Evolutionary conservation across 1,284 basidiomycete genomes (phyloP).

Genomic region (Vanrija sp.): DNA sequence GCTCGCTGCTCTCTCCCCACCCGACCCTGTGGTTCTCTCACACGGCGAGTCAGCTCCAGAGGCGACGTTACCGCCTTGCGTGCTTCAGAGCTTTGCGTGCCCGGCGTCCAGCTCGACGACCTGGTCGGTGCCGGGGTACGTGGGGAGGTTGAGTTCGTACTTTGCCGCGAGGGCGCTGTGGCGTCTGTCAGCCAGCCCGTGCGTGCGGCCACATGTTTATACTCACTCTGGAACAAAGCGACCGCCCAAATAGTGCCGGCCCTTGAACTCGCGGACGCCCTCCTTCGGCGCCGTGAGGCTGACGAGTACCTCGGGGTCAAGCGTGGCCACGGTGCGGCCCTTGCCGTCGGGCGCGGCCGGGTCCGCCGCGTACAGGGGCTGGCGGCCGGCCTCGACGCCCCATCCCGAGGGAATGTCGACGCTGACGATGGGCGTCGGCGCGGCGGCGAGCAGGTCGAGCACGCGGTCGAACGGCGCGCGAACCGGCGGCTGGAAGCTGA

Average conservation of each 20-base stretch:
- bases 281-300: constrained; percentile 92
- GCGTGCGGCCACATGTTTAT: too few relatives aligned
- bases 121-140: constrained; percentile 70
- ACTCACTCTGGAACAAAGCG: constrained; percentile 81
- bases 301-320: constrained; percentile 74
- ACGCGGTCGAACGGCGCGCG: constrained; percentile 80
- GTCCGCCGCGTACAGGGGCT: constrained; percentile 22
- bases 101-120: constrained; percentile 61
- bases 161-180: constrained; percentile 64
- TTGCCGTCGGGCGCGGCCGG: constrained; percentile 53
- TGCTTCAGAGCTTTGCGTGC: constrained; percentile 9
- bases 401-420: constrained; percentile 97
- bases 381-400: constrained; percentile 60
- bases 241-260: constrained; percentile 87
- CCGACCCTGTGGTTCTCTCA: too few relatives aligned
- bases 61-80: too few relatives aligned
- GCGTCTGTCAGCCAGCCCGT: too few relatives aligned
- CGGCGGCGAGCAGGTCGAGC: constrained; percentile 63
- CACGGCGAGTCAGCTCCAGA: too few relatives aligned
- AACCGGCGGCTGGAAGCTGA: constrained; percentile 87
- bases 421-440: constrained; percentile 72
- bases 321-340: constrained; percentile 57
- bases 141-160: constrained; percentile 69
- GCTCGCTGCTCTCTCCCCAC: too few relatives aligned
- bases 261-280: constrained; percentile 70